phyloP scores from a whole-genome alignment of 2,329 filamentous ascomycete genomes.

The Podosphaera fusca region DNA sequence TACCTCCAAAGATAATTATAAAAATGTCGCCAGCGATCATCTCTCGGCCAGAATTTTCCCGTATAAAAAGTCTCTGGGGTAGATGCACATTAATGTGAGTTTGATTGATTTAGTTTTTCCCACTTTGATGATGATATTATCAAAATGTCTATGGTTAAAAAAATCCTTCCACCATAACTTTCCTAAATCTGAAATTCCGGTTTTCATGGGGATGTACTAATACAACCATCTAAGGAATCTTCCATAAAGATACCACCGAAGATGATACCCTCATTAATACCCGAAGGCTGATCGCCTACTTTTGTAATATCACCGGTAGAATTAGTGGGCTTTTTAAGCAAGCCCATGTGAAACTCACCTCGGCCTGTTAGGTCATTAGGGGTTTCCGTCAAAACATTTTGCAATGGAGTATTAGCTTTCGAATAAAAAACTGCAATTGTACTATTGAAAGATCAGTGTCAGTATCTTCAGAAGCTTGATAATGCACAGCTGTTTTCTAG shows the following conservation, averaged over 20 bases:
- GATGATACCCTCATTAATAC: conserved; percentile 28
- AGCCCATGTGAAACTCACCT: conserved; percentile 37
- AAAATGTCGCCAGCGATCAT: no score
- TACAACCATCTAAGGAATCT: conserved; percentile 20
- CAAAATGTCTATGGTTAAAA: no score
- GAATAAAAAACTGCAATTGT: conserved; percentile 36
- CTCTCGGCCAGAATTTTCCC: no score
- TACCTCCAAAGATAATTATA: no score
- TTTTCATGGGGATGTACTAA: conserved; percentile 8
- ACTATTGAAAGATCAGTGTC: conserved; percentile 15
- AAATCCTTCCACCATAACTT: background rate
- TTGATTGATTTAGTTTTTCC: no score
- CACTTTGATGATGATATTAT: no score
- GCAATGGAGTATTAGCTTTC: conserved; percentile 21
- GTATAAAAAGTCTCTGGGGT: no score
- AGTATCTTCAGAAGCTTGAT: background rate
- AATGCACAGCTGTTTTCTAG: conserved; percentile 6
- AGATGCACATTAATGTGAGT: no score
- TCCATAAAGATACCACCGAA: conserved; percentile 31
- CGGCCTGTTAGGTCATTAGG: conserved; percentile 29
- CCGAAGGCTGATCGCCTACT: conserved; percentile 23
- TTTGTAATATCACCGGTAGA: conserved; percentile 24
- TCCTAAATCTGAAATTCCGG: background rate
- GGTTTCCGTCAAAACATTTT: conserved; percentile 23
- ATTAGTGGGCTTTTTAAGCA: conserved; percentile 33